A percentile compares a stretch with the other conserved stretches of the same genome.
Conservation (phyloP, 2,329 filamentous ascomycete genomes). For the Cercospora sojina region DNA sequence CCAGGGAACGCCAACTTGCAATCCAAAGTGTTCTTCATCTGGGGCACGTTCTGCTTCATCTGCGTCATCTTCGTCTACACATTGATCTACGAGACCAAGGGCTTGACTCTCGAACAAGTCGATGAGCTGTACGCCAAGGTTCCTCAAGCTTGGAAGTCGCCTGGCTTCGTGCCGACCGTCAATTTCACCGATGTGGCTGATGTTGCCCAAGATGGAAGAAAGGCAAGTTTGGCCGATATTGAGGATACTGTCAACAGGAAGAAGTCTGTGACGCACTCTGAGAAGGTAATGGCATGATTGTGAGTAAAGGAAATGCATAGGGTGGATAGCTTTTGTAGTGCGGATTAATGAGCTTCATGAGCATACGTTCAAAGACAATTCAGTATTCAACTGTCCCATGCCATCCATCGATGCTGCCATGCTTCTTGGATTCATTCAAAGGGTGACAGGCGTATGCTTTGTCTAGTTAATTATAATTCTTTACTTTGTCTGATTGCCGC, state of each 20-base stretch:
- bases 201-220: slow-evolving; percentile 30
- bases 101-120: slow-evolving; percentile 76
- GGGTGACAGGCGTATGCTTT: too few species aligned
- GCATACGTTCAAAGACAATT: background rate
- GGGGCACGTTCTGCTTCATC: slow-evolving; percentile 57
- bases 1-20: slow-evolving; percentile 66
- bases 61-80: slow-evolving; percentile 48
- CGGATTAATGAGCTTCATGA: background rate
- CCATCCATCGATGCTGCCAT: background rate
- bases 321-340: background rate
- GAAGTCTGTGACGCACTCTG: slow-evolving; percentile 37
- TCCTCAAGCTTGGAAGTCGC: slow-evolving; percentile 56
- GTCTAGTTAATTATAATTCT: too few species aligned
- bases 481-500: too few species aligned
- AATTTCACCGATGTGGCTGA: slow-evolving; percentile 50
- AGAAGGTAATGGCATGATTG: slow-evolving; percentile 19
- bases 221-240: slow-evolving; percentile 36
- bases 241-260: slow-evolving; percentile 37
- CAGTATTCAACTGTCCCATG: background rate
- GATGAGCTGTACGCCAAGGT: slow-evolving; percentile 74
- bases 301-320: background rate
- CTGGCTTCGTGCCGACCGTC: slow-evolving; percentile 51
- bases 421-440: background rate
- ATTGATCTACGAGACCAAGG: slow-evolving; percentile 78
- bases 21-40: slow-evolving; percentile 60